Evolutionary conservation across 805 yeast species (phyloP).

Genomic region (Candida xiaguanensis): DNA sequence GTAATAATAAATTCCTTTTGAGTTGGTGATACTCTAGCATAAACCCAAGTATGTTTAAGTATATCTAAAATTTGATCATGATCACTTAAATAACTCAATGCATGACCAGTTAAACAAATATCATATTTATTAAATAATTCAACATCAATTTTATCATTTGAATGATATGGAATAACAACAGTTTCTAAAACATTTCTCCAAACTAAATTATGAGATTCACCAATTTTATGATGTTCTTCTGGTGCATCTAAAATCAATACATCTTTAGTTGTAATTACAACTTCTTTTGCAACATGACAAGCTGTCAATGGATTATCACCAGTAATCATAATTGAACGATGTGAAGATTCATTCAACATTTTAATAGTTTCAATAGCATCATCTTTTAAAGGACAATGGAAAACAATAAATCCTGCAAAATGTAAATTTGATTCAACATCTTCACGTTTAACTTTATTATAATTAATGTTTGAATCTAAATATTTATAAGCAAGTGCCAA

Average conservation of each 20-base stretch:
- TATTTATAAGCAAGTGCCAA: constrained; percentile 88
- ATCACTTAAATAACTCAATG: constrained; percentile 60
- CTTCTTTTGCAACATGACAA: constrained; percentile 94
- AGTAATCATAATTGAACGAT: constrained; percentile 95
- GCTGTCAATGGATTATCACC: constrained; percentile 99
- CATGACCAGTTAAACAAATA: constrained; percentile 91
- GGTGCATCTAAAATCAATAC: constrained; percentile 84
- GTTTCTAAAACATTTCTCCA: constrained; percentile 88
- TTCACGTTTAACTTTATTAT: constrained; percentile 62
- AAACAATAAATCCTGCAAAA: constrained; percentile 92
- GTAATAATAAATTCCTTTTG: constrained; percentile 91
- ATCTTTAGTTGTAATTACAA: constrained; percentile 78
- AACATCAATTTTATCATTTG: constrained; percentile 53
- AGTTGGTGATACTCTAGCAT: constrained; percentile 94
- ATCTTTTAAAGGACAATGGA: constrained; percentile 93
- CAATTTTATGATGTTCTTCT: constrained; percentile 55
- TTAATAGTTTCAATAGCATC: constrained; percentile 89
- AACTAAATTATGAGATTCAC: constrained; percentile 53
- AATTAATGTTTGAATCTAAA: constrained; percentile 49
- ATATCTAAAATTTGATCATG: constrained; percentile 70
- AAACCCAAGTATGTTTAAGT: constrained; percentile 91
- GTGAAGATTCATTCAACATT: constrained; percentile 93
- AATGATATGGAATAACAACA: constrained; percentile 60
- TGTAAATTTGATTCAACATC: constrained; percentile 67
- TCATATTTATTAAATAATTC: constrained; percentile 65